Evolutionary conservation across 441 rosid genomes (phyloP).

Genomic region (Eutrema salsugineum): DNA sequence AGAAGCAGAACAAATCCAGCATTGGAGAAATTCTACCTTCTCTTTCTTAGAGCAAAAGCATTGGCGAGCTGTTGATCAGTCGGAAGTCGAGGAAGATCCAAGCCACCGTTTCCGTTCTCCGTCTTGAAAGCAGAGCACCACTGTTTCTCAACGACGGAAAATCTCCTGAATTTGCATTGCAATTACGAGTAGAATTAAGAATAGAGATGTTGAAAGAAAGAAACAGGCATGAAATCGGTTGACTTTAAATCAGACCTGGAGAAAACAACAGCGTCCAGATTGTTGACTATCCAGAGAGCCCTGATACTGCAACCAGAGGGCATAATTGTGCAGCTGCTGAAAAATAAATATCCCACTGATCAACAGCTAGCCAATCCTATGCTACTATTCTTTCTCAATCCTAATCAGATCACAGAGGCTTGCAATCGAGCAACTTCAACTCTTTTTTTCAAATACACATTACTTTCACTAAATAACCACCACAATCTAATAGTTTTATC

Average conservation of each 20-base stretch:
- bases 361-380: too few relatives aligned
- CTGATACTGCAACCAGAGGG: slow-evolving; percentile 63
- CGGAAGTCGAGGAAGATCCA: slow-evolving; percentile 49
- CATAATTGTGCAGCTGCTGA: slow-evolving; percentile 23
- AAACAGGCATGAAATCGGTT: background rate
- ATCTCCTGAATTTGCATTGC: slow-evolving; percentile 43
- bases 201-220: background rate
- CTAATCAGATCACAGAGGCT: background rate
- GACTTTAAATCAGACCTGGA: slow-evolving; percentile 50
- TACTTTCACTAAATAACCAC: background rate
- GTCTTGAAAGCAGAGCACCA: slow-evolving; percentile 63
- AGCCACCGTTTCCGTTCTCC: slow-evolving; percentile 35
- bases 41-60: slow-evolving; percentile 61
- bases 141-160: slow-evolving; percentile 79
- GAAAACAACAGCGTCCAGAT: slow-evolving; percentile 69
- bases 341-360: too few relatives aligned
- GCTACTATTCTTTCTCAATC: background rate
- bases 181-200: too few relatives aligned
- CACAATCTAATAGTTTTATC: background rate
- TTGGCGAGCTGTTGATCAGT: slow-evolving; percentile 66
- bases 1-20: background rate
- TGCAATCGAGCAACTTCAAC: background rate
- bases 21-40: slow-evolving; percentile 38
- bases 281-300: slow-evolving; percentile 84
- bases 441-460: background rate